Evolutionary conservation across 768 basidiomycete genomes (phyloP), one percentile per base, ranked within the genome.

Genomic region (Brasilioporus rufonigricans): DNA sequence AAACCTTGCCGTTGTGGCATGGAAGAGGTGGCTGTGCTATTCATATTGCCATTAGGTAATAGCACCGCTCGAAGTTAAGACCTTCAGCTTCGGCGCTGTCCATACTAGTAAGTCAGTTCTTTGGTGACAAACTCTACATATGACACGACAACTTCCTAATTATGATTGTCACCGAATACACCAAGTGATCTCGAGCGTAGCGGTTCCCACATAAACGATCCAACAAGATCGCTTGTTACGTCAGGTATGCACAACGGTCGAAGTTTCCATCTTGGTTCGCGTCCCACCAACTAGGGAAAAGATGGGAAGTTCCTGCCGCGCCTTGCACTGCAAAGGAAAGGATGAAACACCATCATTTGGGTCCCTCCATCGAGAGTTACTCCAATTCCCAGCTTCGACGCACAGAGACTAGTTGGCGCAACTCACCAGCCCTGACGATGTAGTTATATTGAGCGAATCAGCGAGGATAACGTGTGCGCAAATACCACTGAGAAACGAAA

Each of bases 371-470:
- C 71, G 21, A 77, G 72, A 26, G 65, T 70, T 63, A 58, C 57
- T 32, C 39, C 41, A 36, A 40, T 21, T 19, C 8, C 56, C 23
- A 62, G 44, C 11, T 44, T 31, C 33, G 21, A 40, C 13, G 47
- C 12, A 47, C 11, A 4, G 16, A n/a, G 19, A 38, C 31, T 23
- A 16, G 18, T 27, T 27, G n/a, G n/a, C 1, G 16, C 31, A 39
- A 59, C 68, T 55, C 40, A 70, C 66, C 86, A 39, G 84, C 87
- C 27, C 83, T 84, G 4, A 87, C 68, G 36, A 86, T 80, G 62
- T 85, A 86, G 63, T 87, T 86, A 66, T 85, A 85, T 61, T 75
- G 74, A 62, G 80, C 78, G 69, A 85, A 89, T 86, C 85, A 89
- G 14, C 77, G 77, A 2, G 87, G 83, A 53, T 83, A 73, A 55